Evolutionary conservation across 2,329 filamentous ascomycete species (phyloP), one percentile per base, ranked within the genome.

Genomic region (Teratosphaeria zuluensis): DNA sequence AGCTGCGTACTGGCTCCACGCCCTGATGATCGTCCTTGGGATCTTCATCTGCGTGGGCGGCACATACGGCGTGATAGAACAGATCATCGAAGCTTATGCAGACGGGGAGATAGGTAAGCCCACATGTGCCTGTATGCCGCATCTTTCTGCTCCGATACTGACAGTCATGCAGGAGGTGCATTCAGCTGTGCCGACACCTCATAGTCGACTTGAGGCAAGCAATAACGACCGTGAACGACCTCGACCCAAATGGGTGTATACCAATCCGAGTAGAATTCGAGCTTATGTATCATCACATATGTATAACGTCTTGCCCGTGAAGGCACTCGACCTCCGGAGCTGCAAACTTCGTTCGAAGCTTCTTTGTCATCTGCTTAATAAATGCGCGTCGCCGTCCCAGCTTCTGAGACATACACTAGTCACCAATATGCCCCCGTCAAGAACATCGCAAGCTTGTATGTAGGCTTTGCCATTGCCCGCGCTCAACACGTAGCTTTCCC

Each of bases 61-160:
- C 0, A 80, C 78, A n/a, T 79, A 78, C 63, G 71, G 78, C 38
- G 77, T 80, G 1, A 74, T 82, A 28, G 72, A 78, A 58, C 72
- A 78, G 62, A 81, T 83, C 60, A 78, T 78, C 56, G 71, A 78
- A 56, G 79, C 80, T 0, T 83, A 82, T 65, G 75, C 73, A 3
- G 72, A 72, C 54, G 77, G 76, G 0, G 65, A 71, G 56, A 80
- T 81, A 58, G 74, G 74, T 65, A 55, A 56, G 24, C 14, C 28
- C 4, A 28, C 2, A 55, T 11, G 2, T 24, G 1, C 24, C 16
- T 16, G 53, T 42, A 2, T 42, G 35, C 35, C 16, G 12, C 28
- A 8, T 12, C 12, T 12, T 32, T 6, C 33, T 2, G 48, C 12
- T 21, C 11, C 5, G 4, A 30, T 14, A 51, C 58, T 64, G 51